phyloP scores from a whole-genome alignment of 2,329 filamentous ascomycete genomes.

The Pestalotiopsis sp. region DNA sequence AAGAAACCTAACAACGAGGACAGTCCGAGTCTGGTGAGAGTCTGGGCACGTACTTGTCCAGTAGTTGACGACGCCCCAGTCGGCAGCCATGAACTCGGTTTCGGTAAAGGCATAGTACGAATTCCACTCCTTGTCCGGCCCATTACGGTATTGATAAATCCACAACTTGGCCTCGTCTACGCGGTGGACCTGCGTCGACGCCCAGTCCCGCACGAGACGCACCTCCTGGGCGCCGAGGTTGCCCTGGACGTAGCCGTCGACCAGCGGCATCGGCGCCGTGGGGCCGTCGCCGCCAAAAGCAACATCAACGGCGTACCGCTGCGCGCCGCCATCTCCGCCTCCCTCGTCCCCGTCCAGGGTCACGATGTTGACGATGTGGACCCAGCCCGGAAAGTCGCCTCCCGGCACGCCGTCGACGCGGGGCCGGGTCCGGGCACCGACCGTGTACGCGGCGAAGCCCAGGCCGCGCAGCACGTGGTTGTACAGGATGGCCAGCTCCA shows the following conservation, averaged over 20 bases:
- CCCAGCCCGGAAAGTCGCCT: conserved; percentile 52
- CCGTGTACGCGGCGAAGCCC: conserved; percentile 57
- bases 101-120: conserved; percentile 68
- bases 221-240: conserved; percentile 60
- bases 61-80: conserved; percentile 65
- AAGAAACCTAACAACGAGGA: conserved; percentile 59
- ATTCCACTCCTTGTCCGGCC: conserved; percentile 53
- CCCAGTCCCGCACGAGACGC: conserved; percentile 53
- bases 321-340: too few species aligned
- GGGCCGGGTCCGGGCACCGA: conserved; percentile 53
- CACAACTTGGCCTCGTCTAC: conserved; percentile 53
- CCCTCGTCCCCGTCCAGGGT: conserved; percentile 52
- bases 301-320: conserved; percentile 61
- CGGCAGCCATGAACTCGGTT: conserved; percentile 62
- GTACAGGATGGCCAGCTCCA: conserved; percentile 60
- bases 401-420: conserved; percentile 40
- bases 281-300: conserved; percentile 67
- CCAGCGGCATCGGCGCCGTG: conserved; percentile 58
- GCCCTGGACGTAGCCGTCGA: conserved; percentile 40
- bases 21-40: conserved; percentile 56
- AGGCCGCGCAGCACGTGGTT: conserved; percentile 52
- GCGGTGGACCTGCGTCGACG: conserved; percentile 44
- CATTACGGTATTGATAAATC: conserved; percentile 65
- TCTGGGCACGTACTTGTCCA: conserved; percentile 50
- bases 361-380: conserved; percentile 66